Conservation (phyloP, 1,139 yeast species). For the Sugiyamaella xylanicola region DNA sequence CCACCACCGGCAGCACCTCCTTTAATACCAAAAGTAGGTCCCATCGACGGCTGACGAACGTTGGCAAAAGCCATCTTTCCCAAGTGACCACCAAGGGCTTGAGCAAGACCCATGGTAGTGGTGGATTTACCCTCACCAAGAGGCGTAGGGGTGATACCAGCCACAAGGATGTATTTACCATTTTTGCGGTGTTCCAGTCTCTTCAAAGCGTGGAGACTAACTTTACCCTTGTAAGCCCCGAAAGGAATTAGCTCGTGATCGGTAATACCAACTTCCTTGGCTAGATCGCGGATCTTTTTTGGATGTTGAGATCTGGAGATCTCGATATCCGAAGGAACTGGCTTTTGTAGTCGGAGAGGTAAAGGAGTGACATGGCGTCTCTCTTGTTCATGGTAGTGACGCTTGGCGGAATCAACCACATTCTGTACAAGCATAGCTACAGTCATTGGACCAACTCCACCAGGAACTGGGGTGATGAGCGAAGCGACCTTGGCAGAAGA, state of each 20-base stretch:
- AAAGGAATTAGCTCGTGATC: slow-evolving; percentile 85
- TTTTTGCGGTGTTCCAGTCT: slow-evolving; percentile 67
- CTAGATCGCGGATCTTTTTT: slow-evolving; percentile 78
- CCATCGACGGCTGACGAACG: slow-evolving; percentile 98
- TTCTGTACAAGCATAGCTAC: slow-evolving; percentile 93
- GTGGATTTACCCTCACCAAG: slow-evolving; percentile 98
- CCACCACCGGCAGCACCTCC: slow-evolving; percentile 99
- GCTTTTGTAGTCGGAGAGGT: slow-evolving; percentile 37
- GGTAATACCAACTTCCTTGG: slow-evolving; percentile 80
- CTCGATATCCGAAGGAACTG: slow-evolving; percentile 90
- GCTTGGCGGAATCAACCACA: slow-evolving; percentile 79
- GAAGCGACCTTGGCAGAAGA: slow-evolving; percentile 67
- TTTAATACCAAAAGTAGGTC: slow-evolving; percentile 97
- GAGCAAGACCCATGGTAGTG: slow-evolving; percentile 94
- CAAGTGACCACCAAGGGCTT: slow-evolving; percentile 92
- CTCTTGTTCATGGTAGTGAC: slow-evolving; percentile 40
- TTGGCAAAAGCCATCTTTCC: slow-evolving; percentile 88
- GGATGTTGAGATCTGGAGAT: slow-evolving; percentile 90
- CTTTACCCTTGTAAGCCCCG: slow-evolving; percentile 90
- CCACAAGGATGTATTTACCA: slow-evolving; percentile 90
- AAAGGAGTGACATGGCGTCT: slow-evolving; percentile 52
- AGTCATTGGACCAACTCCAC: slow-evolving; percentile 99
- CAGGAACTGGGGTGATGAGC: slow-evolving; percentile 94
- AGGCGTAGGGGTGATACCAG: slow-evolving; percentile 98
- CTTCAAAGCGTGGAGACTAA: slow-evolving; percentile 65